Base-by-base conservation (phyloP, 257 asterid genomes). In the Nicotiana noctiflora region DNA sequence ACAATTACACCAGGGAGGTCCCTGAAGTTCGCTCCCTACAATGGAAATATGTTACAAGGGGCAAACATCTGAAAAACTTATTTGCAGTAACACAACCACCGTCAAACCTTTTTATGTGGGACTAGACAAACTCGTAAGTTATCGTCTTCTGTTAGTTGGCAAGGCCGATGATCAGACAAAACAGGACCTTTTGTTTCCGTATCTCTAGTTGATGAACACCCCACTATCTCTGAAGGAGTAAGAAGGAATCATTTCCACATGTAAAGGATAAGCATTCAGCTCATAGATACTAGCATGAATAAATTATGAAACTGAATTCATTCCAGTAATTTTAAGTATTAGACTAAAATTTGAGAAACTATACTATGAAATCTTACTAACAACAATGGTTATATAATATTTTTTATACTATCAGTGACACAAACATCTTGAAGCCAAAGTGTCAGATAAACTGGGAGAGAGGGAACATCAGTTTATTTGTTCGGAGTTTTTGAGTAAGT, bases 11-110 rank as follows among this genome's bases (percentile, higher is more conserved):
- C 98, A 1, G 92, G 90, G 40, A 95, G 87, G 85, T 95, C 95
- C 74, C 97, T 81, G 81, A 93, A 93, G 84, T 90, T 93, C 8
- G 96, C 99, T 17, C 98, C 99, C 88, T 88, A 32, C 75, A 64
- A 18, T 18, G 76, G 60, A 27, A 62, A 82, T 44, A 15, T 19
- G 17, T 84, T 14, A 80, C 70, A 55, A 65, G 25, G 32, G 34
- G 59, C 79, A 61, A 86, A 37, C 60, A 46, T 64, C 60, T 25
- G 62, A 25, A 74, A 72, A 49, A 49, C 4, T 49, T 32, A 25
- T 25, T 74, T 14, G 8, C 32, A 79, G 61, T 31, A 64, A 21
- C 27, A 27, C 13, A 34, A 64, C 62, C 11, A 56, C 4, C 66
- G 14, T 68, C 84, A 34, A 56, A 85, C 90, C 90, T 95, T 93